These are phyloP conservation scores for Boechera retrofracta DNA, from an alignment of 345 rosid genomes.

Conservation along the genomic window DNA sequence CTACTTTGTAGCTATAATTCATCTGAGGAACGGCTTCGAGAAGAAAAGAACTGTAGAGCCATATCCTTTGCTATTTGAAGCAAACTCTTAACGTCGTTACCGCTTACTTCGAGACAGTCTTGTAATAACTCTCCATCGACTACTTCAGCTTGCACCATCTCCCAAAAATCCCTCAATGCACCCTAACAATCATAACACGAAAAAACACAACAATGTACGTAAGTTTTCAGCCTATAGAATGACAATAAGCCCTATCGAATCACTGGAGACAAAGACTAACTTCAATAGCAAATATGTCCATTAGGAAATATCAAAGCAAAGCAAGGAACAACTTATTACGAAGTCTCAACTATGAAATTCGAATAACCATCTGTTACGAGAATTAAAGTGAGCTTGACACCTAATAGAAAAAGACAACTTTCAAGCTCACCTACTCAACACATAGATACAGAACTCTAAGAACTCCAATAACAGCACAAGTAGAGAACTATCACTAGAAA, in stretches of 20 bases:
- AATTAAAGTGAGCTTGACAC: not conserved
- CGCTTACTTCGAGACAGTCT: slow-evolving; percentile 75
- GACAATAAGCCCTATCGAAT: not conserved
- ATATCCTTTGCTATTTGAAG: slow-evolving; percentile 62
- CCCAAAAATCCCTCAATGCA: slow-evolving; percentile 61
- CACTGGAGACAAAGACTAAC: slow-evolving; percentile 1
- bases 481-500: not conserved
- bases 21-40: slow-evolving; percentile 39
- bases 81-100: slow-evolving; percentile 70
- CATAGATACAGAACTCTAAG: slow-evolving; percentile 8
- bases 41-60: slow-evolving; percentile 48
- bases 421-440: not conserved
- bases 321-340: not conserved
- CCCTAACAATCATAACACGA: slow-evolving; percentile 54
- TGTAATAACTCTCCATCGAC: slow-evolving; percentile 67
- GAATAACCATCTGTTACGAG: not conserved
- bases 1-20: slow-evolving; percentile 45
- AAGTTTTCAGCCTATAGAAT: not conserved
- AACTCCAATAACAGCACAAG: slow-evolving; percentile 1
- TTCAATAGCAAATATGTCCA: slow-evolving; percentile 16
- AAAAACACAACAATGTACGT: not conserved
- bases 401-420: not conserved
- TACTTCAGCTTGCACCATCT: slow-evolving; percentile 65
- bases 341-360: not conserved
- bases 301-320: not conserved